A percentile compares a stretch with the other conserved stretches of the same genome.
These are phyloP conservation scores for Arthroderma uncinatum DNA, from an alignment of 2,329 filamentous ascomycete genomes.

Conservation along the genomic window DNA sequence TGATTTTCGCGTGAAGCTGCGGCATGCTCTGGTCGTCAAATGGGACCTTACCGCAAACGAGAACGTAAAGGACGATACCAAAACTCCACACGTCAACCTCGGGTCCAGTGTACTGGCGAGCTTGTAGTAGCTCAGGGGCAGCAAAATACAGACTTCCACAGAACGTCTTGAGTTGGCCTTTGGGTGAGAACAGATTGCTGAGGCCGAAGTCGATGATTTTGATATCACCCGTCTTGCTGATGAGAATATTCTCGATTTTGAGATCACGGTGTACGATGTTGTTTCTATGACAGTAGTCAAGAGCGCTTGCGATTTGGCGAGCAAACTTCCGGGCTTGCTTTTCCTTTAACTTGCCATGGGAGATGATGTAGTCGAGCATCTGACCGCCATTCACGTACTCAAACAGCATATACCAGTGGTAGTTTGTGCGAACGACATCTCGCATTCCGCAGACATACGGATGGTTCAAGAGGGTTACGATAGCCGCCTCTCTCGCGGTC, in stretches of 20 bases:
- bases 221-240: conserved; percentile 97
- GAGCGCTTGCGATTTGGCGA: conserved; percentile 86
- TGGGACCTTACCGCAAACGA: conserved; percentile 94
- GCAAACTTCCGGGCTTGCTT: conserved; percentile 97
- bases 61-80: conserved; percentile 90
- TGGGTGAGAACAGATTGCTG: conserved; percentile 87
- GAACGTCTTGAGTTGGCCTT: conserved; percentile 82
- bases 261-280: conserved; percentile 95
- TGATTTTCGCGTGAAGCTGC: conserved; percentile 95
- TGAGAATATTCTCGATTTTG: conserved; percentile 98
- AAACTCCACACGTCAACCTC: conserved; percentile 99
- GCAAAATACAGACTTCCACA: conserved; percentile 97
- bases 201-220: conserved; percentile 98
- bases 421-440: conserved; percentile 88
- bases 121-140: conserved; percentile 85
- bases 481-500: conserved; percentile 88
- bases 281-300: conserved; percentile 96
- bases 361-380: conserved; percentile 99
- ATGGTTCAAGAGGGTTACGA: conserved; percentile 86
- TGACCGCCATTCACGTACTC: conserved; percentile 98
- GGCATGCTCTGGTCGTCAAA: conserved; percentile 99
- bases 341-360: conserved; percentile 91
- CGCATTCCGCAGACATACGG: conserved; percentile 93
- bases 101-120: conserved; percentile 85
- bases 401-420: conserved; percentile 99